Percentiles rank a stretch among this genome's conserved stretches.
Conservation (phyloP, 805 yeast genomes). For the Candida krabiensis region DNA sequence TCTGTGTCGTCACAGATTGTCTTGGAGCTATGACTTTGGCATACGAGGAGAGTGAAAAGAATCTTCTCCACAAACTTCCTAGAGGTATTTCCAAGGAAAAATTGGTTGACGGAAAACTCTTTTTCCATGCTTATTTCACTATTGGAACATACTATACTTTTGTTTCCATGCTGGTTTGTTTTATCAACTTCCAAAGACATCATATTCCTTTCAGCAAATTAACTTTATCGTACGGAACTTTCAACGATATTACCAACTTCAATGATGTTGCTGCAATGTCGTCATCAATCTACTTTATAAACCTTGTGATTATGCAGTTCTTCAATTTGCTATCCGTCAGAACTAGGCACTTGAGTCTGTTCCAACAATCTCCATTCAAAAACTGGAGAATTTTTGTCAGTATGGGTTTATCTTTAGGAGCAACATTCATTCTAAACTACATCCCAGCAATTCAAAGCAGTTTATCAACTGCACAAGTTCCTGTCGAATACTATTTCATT, state of each 20-base stretch:
- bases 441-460: conserved; percentile 1
- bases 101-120: conserved; percentile 48
- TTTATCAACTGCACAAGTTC: conserved; percentile 35
- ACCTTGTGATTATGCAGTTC: conserved; percentile 47
- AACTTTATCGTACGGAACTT: conserved; percentile 37
- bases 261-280: conserved; percentile 26
- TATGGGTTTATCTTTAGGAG: conserved; percentile 34
- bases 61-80: conserved; percentile 42
- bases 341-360: conserved; percentile 41
- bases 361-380: conserved; percentile 40
- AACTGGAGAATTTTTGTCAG: conserved; percentile 34
- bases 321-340: conserved; percentile 45
- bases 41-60: conserved; percentile 43
- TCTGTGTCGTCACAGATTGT: conserved; percentile 49
- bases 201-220: conserved; percentile 38
- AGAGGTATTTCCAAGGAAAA: conserved; percentile 42
- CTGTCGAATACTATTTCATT: conserved; percentile 46
- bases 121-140: conserved; percentile 42
- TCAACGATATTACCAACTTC: conserved; percentile 23
- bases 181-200: conserved; percentile 36
- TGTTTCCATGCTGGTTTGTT: conserved; percentile 27
- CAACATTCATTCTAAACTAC: conserved; percentile 2
- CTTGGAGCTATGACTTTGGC: conserved; percentile 44
- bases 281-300: conserved; percentile 46
- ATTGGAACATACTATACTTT: conserved; percentile 43